Evolutionary conservation across 75 land plant genomes (phyloP).

Genomic region (Gnetum montanum): DNA sequence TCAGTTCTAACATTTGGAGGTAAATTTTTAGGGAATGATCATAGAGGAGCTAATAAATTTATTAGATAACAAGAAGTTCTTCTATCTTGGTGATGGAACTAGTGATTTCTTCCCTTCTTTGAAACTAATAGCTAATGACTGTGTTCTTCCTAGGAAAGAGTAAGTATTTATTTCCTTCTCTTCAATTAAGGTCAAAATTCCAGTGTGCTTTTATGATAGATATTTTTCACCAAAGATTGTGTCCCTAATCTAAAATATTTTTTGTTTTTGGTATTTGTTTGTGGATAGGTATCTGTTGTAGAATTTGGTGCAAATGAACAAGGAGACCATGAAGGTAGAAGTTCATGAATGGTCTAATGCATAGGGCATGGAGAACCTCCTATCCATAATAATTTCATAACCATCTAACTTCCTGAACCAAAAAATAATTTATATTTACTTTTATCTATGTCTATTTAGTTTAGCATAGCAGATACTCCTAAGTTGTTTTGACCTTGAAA

Average conservation of each 20-base stretch:
- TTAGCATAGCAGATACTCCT: no score
- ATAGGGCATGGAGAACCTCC: neutral
- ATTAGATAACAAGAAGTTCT: constrained; percentile 8
- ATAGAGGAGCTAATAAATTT: neutral
- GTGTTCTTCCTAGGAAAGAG: constrained; percentile 41
- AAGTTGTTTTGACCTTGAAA: no score
- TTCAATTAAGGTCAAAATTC: no score
- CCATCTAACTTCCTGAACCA: no score
- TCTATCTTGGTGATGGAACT: constrained; percentile 50
- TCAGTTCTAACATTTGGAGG: neutral
- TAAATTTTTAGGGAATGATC: neutral
- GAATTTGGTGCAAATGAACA: neutral
- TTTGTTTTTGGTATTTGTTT: neutral
- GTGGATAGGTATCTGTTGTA: constrained; percentile 1
- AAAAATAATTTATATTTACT: no score
- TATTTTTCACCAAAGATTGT: no score
- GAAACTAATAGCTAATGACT: constrained; percentile 24
- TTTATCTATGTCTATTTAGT: no score
- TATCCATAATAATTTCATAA: no score
- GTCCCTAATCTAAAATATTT: no score
- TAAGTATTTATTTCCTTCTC: constrained; percentile 1
- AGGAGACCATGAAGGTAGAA: neutral
- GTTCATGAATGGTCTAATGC: constrained; percentile 4
- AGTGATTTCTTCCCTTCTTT: constrained; percentile 55
- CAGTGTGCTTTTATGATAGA: no score